A percentile compares a stretch with the other conserved stretches of the same genome.
Conservation (phyloP, 2,329 filamentous ascomycete genomes). For the Ceratocystis huliohia region DNA sequence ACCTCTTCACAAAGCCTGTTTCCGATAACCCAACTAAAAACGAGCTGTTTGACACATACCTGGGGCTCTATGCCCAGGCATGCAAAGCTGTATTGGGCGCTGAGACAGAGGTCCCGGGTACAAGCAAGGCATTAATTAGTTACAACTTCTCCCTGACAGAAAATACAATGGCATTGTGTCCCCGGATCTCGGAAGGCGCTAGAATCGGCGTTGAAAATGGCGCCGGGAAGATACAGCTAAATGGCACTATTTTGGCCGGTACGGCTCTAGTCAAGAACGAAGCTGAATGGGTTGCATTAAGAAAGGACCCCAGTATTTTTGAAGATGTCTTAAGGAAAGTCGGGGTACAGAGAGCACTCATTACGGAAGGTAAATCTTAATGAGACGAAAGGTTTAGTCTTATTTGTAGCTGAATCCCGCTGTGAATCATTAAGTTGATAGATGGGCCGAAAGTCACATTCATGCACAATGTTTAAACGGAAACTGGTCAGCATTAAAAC, state of each 20-base stretch:
- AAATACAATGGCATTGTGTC: constrained; percentile 40
- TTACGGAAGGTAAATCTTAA: not conserved
- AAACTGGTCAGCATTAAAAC: not conserved
- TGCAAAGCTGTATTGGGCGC: constrained; percentile 29
- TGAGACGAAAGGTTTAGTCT: too few relatives aligned
- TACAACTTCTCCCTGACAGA: constrained; percentile 52
- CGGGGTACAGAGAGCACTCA: constrained; percentile 23
- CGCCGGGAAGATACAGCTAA: constrained; percentile 39
- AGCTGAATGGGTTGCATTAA: constrained; percentile 44
- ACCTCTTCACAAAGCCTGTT: constrained; percentile 33
- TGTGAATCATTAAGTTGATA: too few relatives aligned
- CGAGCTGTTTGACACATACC: constrained; percentile 34
- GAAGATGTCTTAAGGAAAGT: constrained; percentile 24
- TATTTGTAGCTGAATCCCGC: too few relatives aligned
- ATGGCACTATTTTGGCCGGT: constrained; percentile 51
- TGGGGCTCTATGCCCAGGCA: constrained; percentile 37
- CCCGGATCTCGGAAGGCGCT: constrained; percentile 40
- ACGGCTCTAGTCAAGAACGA: constrained; percentile 50
- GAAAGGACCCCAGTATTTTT: constrained; percentile 26
- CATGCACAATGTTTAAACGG: too few relatives aligned
- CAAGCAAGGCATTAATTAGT: constrained; percentile 41
- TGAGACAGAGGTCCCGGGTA: constrained; percentile 24
- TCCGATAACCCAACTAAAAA: constrained; percentile 27
- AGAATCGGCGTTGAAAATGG: constrained; percentile 24
- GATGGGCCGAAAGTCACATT: too few relatives aligned